These are phyloP conservation scores for Sugiyamaella xylanicola DNA, from an alignment of 1,139 yeast genomes.

Conservation along the genomic window DNA sequence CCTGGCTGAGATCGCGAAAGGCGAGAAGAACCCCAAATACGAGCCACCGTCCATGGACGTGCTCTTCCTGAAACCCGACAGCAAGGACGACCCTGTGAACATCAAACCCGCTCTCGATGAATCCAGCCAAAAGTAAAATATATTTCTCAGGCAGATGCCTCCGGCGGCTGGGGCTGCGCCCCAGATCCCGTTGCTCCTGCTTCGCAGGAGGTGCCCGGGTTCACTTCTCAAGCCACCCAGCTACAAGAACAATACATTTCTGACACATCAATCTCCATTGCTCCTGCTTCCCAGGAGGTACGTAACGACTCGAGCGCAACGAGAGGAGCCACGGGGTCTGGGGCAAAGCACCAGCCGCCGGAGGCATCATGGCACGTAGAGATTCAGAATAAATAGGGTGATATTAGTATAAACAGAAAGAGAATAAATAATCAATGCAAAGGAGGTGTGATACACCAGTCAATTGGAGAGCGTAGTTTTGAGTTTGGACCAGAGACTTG, in stretches of 20 bases:
- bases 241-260: too few relatives aligned
- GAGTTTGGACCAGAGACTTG: slow-evolving; percentile 34
- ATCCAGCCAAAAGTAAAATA: background rate
- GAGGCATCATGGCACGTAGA: background rate
- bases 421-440: slow-evolving; percentile 1
- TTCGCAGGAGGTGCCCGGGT: too few relatives aligned
- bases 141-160: background rate
- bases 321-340: background rate
- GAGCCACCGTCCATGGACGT: slow-evolving; percentile 34
- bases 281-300: background rate
- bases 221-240: too few relatives aligned
- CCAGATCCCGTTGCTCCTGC: background rate
- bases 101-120: background rate
- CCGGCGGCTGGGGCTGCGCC: background rate
- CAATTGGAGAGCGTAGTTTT: slow-evolving; percentile 36
- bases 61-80: slow-evolving; percentile 26
- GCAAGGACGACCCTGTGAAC: slow-evolving; percentile 16
- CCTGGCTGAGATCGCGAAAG: slow-evolving; percentile 19
- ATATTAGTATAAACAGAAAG: background rate
- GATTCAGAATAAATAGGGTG: background rate
- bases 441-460: background rate
- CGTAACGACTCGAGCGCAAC: background rate
- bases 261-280: too few relatives aligned
- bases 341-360: background rate
- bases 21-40: slow-evolving; percentile 24